phyloP scores from a whole-genome alignment of 306 rosid species.

The Chamaecrista fasciculata region DNA sequence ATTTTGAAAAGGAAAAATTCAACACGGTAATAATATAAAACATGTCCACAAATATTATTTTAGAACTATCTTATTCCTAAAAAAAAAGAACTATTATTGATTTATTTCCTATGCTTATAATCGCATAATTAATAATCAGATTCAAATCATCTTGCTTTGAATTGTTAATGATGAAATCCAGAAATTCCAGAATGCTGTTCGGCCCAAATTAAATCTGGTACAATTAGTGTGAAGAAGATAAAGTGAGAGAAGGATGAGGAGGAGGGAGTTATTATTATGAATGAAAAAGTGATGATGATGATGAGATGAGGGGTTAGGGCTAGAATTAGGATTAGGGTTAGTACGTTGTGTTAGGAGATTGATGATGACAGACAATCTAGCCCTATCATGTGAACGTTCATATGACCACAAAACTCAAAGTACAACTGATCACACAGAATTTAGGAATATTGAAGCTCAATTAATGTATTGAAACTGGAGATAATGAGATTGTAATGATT shows the following conservation, averaged over 20 bases:
- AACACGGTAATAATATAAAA: background rate
- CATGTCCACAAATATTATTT: slow-evolving; percentile 9
- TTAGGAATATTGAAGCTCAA: no score
- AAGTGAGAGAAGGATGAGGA: slow-evolving; percentile 34
- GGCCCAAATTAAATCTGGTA: background rate
- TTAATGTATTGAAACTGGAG: no score
- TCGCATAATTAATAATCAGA: background rate
- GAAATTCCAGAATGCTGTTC: background rate
- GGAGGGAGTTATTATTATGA: slow-evolving; percentile 5
- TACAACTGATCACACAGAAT: no score
- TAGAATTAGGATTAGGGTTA: slow-evolving; percentile 27
- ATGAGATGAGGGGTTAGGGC: slow-evolving; percentile 32
- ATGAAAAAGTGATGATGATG: slow-evolving; percentile 29
- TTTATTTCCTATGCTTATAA: no score
- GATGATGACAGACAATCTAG: no score
- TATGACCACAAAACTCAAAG: slow-evolving; percentile 80
- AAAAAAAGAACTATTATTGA: no score
- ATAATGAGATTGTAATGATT: no score
- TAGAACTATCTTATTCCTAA: background rate
- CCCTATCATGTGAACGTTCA: slow-evolving; percentile 96
- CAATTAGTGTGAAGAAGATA: slow-evolving; percentile 33
- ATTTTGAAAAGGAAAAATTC: background rate
- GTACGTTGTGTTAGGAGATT: no score
- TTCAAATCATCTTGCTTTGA: background rate
- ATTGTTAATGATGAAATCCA: background rate